Conservation (phyloP, 805 yeast genomes). For the Isabelozyma pseudorhagii region DNA sequence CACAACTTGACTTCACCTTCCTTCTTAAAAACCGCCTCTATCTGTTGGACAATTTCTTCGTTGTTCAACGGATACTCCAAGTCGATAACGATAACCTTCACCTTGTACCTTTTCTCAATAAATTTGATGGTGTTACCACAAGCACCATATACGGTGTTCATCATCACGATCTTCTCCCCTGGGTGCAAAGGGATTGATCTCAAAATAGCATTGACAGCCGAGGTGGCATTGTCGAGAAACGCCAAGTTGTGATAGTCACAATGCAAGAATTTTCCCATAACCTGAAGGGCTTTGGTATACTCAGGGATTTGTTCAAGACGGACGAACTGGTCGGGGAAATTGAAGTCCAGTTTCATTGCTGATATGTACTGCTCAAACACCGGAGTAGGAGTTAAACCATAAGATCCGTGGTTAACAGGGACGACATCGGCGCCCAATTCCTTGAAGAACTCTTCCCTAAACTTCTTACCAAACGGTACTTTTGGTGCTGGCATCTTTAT, state of each 20-base stretch:
- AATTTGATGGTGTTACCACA: slow-evolving; percentile 51
- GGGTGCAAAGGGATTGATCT: slow-evolving; percentile 49
- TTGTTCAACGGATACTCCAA: slow-evolving; percentile 45
- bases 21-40: slow-evolving; percentile 16
- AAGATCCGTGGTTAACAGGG: slow-evolving; percentile 65
- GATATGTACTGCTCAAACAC: slow-evolving; percentile 39
- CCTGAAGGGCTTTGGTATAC: slow-evolving; percentile 32
- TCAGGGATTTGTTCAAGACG: slow-evolving; percentile 19
- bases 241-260: slow-evolving; percentile 49
- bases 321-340: slow-evolving; percentile 48
- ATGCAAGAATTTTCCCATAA: slow-evolving; percentile 38
- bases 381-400: slow-evolving; percentile 51
- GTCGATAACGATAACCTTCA: slow-evolving; percentile 31
- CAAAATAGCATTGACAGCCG: slow-evolving; percentile 55
- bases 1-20: slow-evolving; percentile 36
- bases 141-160: slow-evolving; percentile 51
- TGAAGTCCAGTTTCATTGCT: slow-evolving; percentile 17
- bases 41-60: slow-evolving; percentile 22
- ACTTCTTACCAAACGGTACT: slow-evolving; percentile 46
- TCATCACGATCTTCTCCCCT: slow-evolving; percentile 51
- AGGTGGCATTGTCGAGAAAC: slow-evolving; percentile 57
- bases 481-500: not conserved
- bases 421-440: slow-evolving; percentile 34
- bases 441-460: slow-evolving; percentile 47
- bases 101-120: slow-evolving; percentile 26